A percentile compares a stretch with the other conserved stretches of the same genome.
Evolutionary conservation across 2,329 filamentous ascomycete genomes (phyloP).

Genomic region (Westerdykella sp.): DNA sequence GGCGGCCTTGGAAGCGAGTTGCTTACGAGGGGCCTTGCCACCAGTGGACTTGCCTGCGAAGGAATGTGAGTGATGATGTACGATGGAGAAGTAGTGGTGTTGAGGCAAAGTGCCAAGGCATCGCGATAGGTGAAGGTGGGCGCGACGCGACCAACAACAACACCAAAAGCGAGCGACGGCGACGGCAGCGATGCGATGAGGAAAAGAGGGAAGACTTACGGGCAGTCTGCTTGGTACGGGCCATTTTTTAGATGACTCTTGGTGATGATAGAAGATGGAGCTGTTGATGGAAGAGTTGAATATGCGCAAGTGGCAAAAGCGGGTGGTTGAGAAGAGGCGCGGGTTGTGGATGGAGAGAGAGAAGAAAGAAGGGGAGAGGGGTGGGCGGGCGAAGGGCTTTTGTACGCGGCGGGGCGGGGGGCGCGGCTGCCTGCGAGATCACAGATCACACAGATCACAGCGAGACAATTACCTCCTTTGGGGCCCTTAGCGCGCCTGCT

Average conservation of each 20-base stretch:
- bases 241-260: slow-evolving; percentile 37
- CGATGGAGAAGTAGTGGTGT: not conserved
- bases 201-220: slow-evolving; percentile 40
- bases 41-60: slow-evolving; percentile 63
- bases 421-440: slow-evolving; percentile 31
- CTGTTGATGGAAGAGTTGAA: slow-evolving; percentile 21
- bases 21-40: slow-evolving; percentile 77
- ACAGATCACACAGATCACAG: slow-evolving; percentile 14
- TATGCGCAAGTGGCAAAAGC: slow-evolving; percentile 10
- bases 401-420: slow-evolving; percentile 26
- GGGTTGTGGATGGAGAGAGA: slow-evolving; percentile 27
- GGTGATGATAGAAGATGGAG: slow-evolving; percentile 14
- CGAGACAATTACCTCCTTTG: slow-evolving; percentile 9
- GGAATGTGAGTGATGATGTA: slow-evolving; percentile 23
- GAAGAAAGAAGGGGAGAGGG: slow-evolving; percentile 30
- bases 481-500: slow-evolving; percentile 4
- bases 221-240: slow-evolving; percentile 52
- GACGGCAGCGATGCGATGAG: slow-evolving; percentile 7
- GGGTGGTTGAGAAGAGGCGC: slow-evolving; percentile 18
- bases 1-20: slow-evolving; percentile 98
- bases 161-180: slow-evolving; percentile 2
- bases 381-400: slow-evolving; percentile 32
- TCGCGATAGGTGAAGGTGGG: slow-evolving; percentile 3
- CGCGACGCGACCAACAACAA: slow-evolving; percentile 7
- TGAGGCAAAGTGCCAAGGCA: slow-evolving; percentile 14